These are phyloP conservation scores for Cystofilobasidium macerans DNA, from an alignment of 768 basidiomycete genomes.

Conservation along the genomic window DNA sequence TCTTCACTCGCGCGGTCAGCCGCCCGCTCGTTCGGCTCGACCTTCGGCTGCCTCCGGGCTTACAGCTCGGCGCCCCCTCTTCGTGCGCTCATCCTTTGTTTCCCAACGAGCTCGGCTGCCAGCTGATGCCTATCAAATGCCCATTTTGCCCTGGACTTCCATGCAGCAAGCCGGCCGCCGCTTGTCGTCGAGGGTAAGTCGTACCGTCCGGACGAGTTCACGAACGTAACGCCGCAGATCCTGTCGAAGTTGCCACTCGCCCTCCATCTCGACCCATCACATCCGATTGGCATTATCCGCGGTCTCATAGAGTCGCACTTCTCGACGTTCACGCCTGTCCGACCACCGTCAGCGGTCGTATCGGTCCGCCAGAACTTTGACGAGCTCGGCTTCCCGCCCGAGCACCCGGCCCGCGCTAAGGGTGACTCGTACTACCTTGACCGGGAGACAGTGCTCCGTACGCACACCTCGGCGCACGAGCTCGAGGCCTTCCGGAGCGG, in stretches of 20 bases:
- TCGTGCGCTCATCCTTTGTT: not conserved
- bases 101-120: too few species aligned
- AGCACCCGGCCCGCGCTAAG: constrained; percentile 81
- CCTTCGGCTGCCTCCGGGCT: not conserved
- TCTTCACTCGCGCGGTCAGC: not conserved
- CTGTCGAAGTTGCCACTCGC: constrained; percentile 64
- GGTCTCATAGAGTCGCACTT: constrained; percentile 75
- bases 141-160: not conserved
- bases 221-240: constrained; percentile 79
- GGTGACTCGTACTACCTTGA: constrained; percentile 97
- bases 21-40: not conserved
- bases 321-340: constrained; percentile 55
- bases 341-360: constrained; percentile 61
- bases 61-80: not conserved
- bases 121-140: not conserved
- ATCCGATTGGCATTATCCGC: constrained; percentile 80
- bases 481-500: constrained; percentile 69
- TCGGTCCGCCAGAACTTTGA: constrained; percentile 85
- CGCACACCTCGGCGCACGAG: constrained; percentile 97
- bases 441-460: constrained; percentile 77
- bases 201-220: constrained; percentile 63
- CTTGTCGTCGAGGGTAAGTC: constrained; percentile 33
- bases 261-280: constrained; percentile 62
- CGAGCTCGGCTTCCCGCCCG: constrained; percentile 80
- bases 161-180: constrained; percentile 9